Conservation (phyloP, 2,329 filamentous ascomycete species). For the Diaporthe ilicicola region DNA sequence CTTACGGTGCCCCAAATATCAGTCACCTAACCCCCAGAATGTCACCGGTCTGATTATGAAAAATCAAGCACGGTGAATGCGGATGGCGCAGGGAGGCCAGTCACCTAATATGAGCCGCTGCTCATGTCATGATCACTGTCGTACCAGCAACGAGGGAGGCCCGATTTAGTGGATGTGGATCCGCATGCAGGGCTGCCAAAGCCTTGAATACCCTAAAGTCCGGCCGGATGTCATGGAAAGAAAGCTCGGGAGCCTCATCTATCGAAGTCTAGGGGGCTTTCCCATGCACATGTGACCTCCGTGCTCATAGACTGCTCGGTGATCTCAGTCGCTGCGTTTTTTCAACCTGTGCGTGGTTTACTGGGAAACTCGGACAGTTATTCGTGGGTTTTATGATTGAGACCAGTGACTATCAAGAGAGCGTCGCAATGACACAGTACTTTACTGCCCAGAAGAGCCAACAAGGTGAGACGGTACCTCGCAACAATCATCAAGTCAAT, state of each 20-base stretch:
- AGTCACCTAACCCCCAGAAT: background rate
- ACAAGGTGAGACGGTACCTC: too few species aligned
- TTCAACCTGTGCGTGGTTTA: too few species aligned
- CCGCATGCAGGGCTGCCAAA: background rate
- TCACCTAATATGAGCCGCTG: background rate
- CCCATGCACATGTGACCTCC: background rate
- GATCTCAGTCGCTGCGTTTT: background rate
- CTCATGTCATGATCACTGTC: conserved; percentile 10
- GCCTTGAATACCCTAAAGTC: background rate
- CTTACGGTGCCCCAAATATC: conserved; percentile 4
- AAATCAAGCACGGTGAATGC: background rate
- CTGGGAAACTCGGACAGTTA: too few species aligned
- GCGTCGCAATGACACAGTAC: too few species aligned
- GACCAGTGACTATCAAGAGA: too few species aligned
- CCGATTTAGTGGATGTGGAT: background rate
- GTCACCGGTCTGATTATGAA: background rate
- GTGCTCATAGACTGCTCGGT: background rate
- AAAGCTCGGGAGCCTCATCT: background rate
- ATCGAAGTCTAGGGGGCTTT: background rate
- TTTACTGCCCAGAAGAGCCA: too few species aligned
- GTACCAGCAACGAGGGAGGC: background rate
- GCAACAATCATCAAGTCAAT: too few species aligned
- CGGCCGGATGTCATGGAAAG: background rate
- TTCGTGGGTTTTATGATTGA: too few species aligned
- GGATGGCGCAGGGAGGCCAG: background rate